Percentiles rank a stretch among this genome's conserved stretches.
These are phyloP conservation scores for Harringtonia lauricola DNA, from an alignment of 2,329 filamentous ascomycete genomes.

Conservation along the genomic window DNA sequence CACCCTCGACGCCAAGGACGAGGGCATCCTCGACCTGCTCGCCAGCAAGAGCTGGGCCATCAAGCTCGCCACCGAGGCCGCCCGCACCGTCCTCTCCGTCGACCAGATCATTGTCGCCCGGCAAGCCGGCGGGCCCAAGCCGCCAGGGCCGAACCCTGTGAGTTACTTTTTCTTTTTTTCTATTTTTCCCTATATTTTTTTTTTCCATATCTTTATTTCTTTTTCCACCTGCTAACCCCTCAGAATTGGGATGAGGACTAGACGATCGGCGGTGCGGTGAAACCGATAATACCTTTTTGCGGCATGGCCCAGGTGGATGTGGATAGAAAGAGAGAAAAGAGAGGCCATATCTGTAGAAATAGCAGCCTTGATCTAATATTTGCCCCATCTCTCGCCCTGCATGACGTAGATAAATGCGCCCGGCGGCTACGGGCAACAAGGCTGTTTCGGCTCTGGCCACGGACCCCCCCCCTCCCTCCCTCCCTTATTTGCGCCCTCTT, in stretches of 20 bases:
- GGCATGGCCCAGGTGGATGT: no score
- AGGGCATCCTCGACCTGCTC: constrained; percentile 86
- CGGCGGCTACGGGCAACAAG: no score
- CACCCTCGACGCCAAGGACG: constrained; percentile 72
- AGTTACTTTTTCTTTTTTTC: constrained; percentile 27
- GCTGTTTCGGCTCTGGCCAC: no score
- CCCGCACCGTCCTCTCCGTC: constrained; percentile 85
- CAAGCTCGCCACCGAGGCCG: constrained; percentile 89
- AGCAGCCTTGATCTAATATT: no score
- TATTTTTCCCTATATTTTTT: constrained; percentile 16
- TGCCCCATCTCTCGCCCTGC: no score
- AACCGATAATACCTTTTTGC: no score
- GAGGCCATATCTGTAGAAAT: no score
- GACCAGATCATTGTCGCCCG: constrained; percentile 98
- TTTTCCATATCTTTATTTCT: constrained; percentile 17
- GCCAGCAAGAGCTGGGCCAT: constrained; percentile 94
- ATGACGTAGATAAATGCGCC: no score
- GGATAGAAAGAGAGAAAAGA: no score
- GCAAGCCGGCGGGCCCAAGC: constrained; percentile 95
- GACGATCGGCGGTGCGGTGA: no score
- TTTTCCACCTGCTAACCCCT: background rate
- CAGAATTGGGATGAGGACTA: constrained; percentile 56
- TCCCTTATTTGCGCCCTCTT: no score
- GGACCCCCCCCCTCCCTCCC: background rate
- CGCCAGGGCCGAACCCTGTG: constrained; percentile 79